These are phyloP conservation scores for Penicillium coffeae DNA, from an alignment of 495 filamentous ascomycete genomes.

Conservation along the genomic window DNA sequence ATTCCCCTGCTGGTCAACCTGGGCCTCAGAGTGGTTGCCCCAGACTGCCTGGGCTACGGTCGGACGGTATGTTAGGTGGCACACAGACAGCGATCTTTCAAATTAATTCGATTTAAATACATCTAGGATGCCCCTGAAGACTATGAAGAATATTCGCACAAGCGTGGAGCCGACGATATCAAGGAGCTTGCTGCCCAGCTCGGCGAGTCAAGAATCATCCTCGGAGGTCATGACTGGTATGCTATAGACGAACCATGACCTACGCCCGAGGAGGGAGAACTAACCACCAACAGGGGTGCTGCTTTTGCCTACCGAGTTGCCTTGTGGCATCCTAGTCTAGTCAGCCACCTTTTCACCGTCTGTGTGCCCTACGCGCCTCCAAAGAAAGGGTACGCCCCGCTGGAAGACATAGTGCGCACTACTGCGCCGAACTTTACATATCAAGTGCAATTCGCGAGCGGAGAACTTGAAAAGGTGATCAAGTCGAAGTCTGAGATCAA, in stretches of 20 bases:
- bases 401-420: slow-evolving; percentile 52
- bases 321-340: slow-evolving; percentile 66
- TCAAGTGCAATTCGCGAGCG: slow-evolving; percentile 71
- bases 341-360: slow-evolving; percentile 69
- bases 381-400: slow-evolving; percentile 38
- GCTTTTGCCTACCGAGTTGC: slow-evolving; percentile 59
- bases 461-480: slow-evolving; percentile 59
- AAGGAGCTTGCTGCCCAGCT: slow-evolving; percentile 59
- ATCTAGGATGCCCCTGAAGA: slow-evolving; percentile 52
- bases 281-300: slow-evolving; percentile 42
- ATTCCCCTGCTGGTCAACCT: slow-evolving; percentile 69
- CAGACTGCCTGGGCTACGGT: slow-evolving; percentile 82
- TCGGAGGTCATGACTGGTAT: slow-evolving; percentile 89
- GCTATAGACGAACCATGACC: slow-evolving; percentile 5
- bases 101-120: neutral
- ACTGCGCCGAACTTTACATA: slow-evolving; percentile 74
- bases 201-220: slow-evolving; percentile 55
- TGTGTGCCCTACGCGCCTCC: slow-evolving; percentile 71
- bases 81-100: neutral
- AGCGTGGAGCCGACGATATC: slow-evolving; percentile 67
- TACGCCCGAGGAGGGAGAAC: neutral
- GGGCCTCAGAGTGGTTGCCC: slow-evolving; percentile 68
- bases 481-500: slow-evolving; percentile 54
- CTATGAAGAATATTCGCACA: slow-evolving; percentile 60
- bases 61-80: slow-evolving; percentile 49